A percentile compares a stretch with the other conserved stretches of the same genome.
Conservation (phyloP, 2,329 filamentous ascomycete species). For the Microsporum canis region DNA sequence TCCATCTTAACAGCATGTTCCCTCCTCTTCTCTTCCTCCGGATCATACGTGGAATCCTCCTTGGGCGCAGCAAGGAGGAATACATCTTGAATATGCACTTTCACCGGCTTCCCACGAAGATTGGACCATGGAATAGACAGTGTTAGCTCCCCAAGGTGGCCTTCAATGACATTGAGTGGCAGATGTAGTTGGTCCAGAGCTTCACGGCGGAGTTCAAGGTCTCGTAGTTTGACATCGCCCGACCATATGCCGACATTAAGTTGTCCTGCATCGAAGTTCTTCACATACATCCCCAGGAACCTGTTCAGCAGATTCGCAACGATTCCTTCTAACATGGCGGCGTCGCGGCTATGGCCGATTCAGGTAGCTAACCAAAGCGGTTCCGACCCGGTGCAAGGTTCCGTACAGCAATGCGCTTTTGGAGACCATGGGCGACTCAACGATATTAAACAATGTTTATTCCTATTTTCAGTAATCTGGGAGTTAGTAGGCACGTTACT, state of each 20-base stretch:
- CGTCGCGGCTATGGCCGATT: slow-evolving; percentile 52
- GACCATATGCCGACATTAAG: slow-evolving; percentile 99
- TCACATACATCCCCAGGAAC: slow-evolving; percentile 99
- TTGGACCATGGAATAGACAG: slow-evolving; percentile 97
- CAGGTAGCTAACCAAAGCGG: slow-evolving; percentile 73
- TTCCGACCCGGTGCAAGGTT: slow-evolving; percentile 31
- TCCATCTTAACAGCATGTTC: slow-evolving; percentile 95
- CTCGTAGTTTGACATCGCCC: slow-evolving; percentile 87
- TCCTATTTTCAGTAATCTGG: not conserved
- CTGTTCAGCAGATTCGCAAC: slow-evolving; percentile 96
- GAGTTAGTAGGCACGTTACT: not conserved
- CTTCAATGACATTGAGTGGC: slow-evolving; percentile 91
- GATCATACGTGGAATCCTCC: slow-evolving; percentile 85
- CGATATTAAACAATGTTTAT: not conserved
- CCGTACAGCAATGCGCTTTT: not conserved
- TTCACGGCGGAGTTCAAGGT: slow-evolving; percentile 86
- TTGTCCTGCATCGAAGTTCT: slow-evolving; percentile 97
- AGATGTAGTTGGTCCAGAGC: slow-evolving; percentile 94
- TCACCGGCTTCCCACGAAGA: slow-evolving; percentile 82
- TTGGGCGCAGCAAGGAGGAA: slow-evolving; percentile 90
- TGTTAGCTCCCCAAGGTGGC: slow-evolving; percentile 83
- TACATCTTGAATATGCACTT: slow-evolving; percentile 92
- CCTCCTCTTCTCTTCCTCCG: slow-evolving; percentile 79
- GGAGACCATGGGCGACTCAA: not conserved
- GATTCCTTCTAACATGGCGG: slow-evolving; percentile 81